These are phyloP conservation scores for Cercospora berteroae DNA, from an alignment of 2,329 filamentous ascomycete genomes.

Conservation along the genomic window DNA sequence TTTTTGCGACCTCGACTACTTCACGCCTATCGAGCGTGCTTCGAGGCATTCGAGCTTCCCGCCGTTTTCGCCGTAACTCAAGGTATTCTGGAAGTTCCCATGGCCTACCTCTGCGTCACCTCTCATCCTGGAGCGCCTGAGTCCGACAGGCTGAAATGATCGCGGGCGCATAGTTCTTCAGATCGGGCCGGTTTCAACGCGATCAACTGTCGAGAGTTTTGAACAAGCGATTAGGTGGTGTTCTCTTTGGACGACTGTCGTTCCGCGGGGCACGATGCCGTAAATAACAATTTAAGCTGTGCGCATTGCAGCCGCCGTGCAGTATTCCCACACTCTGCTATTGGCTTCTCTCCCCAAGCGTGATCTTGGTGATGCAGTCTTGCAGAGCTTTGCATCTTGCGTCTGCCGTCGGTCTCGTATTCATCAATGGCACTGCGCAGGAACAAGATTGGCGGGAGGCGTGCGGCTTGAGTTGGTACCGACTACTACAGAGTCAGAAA, in stretches of 20 bases:
- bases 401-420: not conserved
- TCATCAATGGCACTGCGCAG: not conserved
- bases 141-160: not conserved
- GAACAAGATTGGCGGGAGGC: not conserved
- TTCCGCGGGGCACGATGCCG: not conserved
- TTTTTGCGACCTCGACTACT: not conserved
- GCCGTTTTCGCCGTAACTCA: no score
- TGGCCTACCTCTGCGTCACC: not conserved
- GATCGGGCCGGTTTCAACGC: not conserved
- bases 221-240: not conserved
- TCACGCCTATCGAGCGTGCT: not conserved
- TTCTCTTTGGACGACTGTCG: not conserved
- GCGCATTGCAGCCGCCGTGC: not conserved
- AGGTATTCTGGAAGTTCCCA: not conserved
- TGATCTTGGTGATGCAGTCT: not conserved
- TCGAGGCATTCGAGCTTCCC: no score
- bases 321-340: not conserved
- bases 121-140: not conserved
- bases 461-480: not conserved
- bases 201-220: not conserved
- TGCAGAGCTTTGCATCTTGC: not conserved
- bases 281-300: not conserved
- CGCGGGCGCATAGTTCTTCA: not conserved
- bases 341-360: not conserved
- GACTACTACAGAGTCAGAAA: not conserved